These are phyloP conservation scores for Urochloa ruziziensis DNA, from an alignment of 176 grass and related monocot genomes.

Conservation along the genomic window DNA sequence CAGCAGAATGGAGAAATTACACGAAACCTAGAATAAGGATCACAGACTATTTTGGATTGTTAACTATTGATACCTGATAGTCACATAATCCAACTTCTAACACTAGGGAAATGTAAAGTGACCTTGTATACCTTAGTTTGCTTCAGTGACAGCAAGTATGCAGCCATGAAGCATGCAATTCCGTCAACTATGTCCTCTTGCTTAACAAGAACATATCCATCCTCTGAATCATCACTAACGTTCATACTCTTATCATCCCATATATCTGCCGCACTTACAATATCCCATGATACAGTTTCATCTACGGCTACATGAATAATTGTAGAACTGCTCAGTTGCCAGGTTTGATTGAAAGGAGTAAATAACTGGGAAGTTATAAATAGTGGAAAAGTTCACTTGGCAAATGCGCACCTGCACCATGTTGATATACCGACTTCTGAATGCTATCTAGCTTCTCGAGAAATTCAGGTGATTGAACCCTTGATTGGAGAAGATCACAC, in stretches of 20 bases:
- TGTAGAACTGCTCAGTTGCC: constrained; percentile 31
- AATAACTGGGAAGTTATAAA: background rate
- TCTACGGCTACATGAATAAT: constrained; percentile 52
- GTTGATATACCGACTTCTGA: constrained; percentile 58
- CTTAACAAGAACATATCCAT: constrained; percentile 85
- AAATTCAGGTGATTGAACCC: constrained; percentile 90
- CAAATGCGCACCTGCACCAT: constrained; percentile 36
- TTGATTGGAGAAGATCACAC: constrained; percentile 85
- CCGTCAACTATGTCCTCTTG: constrained; percentile 99
- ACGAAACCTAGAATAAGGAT: background rate
- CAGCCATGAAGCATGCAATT: constrained; percentile 92
- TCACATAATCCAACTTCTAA: constrained; percentile 7
- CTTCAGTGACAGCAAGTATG: constrained; percentile 83
- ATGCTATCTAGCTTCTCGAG: constrained; percentile 81
- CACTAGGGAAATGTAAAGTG: background rate
- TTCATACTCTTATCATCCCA: constrained; percentile 69
- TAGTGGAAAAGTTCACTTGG: background rate
- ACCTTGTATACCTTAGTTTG: constrained; percentile 75
- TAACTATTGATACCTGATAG: background rate
- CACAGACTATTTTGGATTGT: background rate
- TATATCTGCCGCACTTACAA: constrained; percentile 63
- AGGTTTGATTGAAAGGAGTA: background rate
- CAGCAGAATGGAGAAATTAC: background rate
- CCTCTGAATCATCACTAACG: constrained; percentile 67
- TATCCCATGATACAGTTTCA: constrained; percentile 80